These are phyloP conservation scores for Przewalskia tangutica DNA, from an alignment of 257 asterid genomes.

Conservation along the genomic window DNA sequence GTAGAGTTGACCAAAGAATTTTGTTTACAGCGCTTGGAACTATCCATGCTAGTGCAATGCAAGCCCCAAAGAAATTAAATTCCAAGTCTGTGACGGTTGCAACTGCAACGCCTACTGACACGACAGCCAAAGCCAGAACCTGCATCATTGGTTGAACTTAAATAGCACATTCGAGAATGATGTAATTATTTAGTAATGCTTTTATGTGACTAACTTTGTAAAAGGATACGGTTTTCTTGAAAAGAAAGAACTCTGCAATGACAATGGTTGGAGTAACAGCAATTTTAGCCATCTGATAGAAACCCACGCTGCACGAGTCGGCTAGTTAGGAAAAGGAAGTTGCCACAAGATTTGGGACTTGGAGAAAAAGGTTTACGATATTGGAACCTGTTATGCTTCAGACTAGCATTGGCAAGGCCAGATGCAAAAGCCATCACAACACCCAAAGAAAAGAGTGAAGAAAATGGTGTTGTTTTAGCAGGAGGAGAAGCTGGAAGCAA, in stretches of 20 bases:
- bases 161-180: background rate
- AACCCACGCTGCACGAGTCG: constrained; percentile 64
- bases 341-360: background rate
- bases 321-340: constrained; percentile 18
- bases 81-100: constrained; percentile 84
- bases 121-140: constrained; percentile 56
- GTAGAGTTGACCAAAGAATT: constrained; percentile 77
- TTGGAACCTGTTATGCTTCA: constrained; percentile 64
- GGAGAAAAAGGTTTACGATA: background rate
- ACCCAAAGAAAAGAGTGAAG: constrained; percentile 65
- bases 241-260: constrained; percentile 59
- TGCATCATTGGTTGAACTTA: constrained; percentile 13
- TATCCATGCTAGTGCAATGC: constrained; percentile 70
- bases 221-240: constrained; percentile 39
- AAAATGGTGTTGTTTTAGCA: constrained; percentile 58
- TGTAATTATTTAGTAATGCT: background rate
- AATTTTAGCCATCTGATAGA: constrained; percentile 92
- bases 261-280: constrained; percentile 92
- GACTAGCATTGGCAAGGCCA: constrained; percentile 81
- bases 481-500: constrained; percentile 76
- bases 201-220: constrained; percentile 30
- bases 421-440: constrained; percentile 87
- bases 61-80: constrained; percentile 72
- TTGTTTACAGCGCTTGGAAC: constrained; percentile 74
- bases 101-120: constrained; percentile 75